Evolutionary conservation across 2,329 filamentous ascomycete genomes (phyloP).

Genomic region (Neofusicoccum parvum): DNA sequence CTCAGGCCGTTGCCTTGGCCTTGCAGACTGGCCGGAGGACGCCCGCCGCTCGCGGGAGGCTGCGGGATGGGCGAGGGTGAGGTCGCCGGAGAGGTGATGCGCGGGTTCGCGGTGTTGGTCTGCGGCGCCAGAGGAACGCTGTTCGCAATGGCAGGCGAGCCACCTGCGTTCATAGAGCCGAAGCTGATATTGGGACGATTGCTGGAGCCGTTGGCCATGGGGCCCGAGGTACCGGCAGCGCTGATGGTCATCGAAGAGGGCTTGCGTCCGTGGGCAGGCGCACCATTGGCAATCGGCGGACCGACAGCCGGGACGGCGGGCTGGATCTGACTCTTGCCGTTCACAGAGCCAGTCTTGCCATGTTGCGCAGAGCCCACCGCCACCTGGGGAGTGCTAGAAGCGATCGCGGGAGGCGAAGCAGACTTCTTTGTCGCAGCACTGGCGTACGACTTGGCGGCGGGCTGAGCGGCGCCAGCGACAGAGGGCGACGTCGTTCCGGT

Average conservation of each 20-base stretch:
- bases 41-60: slow-evolving; percentile 78
- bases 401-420: slow-evolving; percentile 49
- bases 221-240: slow-evolving; percentile 75
- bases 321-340: slow-evolving; percentile 75
- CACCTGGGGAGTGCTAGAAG: slow-evolving; percentile 54
- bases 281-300: slow-evolving; percentile 66
- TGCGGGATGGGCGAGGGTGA: slow-evolving; percentile 94
- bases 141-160: slow-evolving; percentile 61
- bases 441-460: slow-evolving; percentile 62
- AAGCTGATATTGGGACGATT: slow-evolving; percentile 72
- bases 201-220: slow-evolving; percentile 74
- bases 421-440: slow-evolving; percentile 63
- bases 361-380: slow-evolving; percentile 55
- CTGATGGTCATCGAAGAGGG: slow-evolving; percentile 90
- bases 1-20: slow-evolving; percentile 70
- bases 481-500: slow-evolving; percentile 55
- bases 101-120: slow-evolving; percentile 65
- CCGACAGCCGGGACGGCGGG: slow-evolving; percentile 65
- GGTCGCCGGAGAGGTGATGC: slow-evolving; percentile 79
- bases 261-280: slow-evolving; percentile 74
- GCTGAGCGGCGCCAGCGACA: slow-evolving; percentile 58
- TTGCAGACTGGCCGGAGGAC: slow-evolving; percentile 75
- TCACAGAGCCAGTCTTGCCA: slow-evolving; percentile 59
- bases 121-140: slow-evolving; percentile 70
- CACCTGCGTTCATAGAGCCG: slow-evolving; percentile 70